A percentile compares a stretch with the other conserved stretches of the same genome.
Evolutionary conservation across 2,329 filamentous ascomycete species (phyloP).

Genomic region (Thermomyces lanuginosus): DNA sequence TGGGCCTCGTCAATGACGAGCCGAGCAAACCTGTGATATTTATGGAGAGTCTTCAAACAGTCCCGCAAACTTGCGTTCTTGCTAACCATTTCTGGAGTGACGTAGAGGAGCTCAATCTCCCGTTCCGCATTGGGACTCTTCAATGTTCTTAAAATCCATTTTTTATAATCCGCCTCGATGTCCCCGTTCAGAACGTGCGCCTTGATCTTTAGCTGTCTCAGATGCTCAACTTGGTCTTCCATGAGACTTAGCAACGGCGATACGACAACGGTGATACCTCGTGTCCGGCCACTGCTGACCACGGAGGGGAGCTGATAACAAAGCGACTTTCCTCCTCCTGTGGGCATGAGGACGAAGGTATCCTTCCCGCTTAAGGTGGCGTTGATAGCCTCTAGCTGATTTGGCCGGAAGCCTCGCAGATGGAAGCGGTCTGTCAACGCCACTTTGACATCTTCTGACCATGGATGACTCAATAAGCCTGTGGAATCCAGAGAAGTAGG

Average conservation of each 20-base stretch:
- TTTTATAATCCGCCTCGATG: conserved; percentile 45
- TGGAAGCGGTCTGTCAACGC: conserved; percentile 72
- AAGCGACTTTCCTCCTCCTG: conserved; percentile 87
- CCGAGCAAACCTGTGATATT: conserved; percentile 57
- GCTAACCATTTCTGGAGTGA: conserved; percentile 92
- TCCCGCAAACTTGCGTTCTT: conserved; percentile 56
- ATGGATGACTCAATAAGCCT: conserved; percentile 47
- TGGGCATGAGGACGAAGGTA: conserved; percentile 93
- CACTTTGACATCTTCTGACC: conserved; percentile 71
- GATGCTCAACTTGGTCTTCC: conserved; percentile 86
- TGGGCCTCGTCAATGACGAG: conserved; percentile 98
- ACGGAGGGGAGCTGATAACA: conserved; percentile 92
- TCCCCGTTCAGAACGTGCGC: conserved; percentile 73
- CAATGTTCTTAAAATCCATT: conserved; percentile 49
- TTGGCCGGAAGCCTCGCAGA: conserved; percentile 71
- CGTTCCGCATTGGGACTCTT: conserved; percentile 51
- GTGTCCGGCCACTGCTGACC: conserved; percentile 60
- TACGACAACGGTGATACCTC: conserved; percentile 81
- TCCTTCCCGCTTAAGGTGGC: conserved; percentile 75
- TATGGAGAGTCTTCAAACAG: conserved; percentile 51
- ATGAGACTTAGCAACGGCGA: conserved; percentile 89
- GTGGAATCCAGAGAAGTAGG: conserved; percentile 11
- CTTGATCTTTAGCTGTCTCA: conserved; percentile 56
- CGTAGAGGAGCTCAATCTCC: conserved; percentile 72
- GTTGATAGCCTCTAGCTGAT: conserved; percentile 92